Conservation (phyloP, 1,284 basidiomycete genomes). For the Ustilago hordei region DNA sequence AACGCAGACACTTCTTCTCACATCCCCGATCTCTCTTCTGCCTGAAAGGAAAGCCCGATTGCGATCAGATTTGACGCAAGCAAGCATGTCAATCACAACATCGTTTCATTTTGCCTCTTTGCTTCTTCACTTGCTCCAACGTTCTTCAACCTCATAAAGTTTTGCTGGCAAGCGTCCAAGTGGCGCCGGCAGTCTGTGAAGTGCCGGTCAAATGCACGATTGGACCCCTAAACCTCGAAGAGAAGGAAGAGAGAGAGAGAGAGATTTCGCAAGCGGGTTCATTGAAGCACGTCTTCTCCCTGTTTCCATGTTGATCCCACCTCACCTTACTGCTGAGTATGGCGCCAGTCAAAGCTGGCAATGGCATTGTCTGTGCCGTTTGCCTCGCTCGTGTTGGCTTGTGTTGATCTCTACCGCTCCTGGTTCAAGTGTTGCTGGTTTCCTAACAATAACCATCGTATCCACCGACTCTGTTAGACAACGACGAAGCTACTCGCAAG, state of each 20-base stretch:
- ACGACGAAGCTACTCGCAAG: not conserved
- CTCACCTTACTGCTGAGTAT: not conserved
- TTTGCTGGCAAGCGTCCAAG: not conserved
- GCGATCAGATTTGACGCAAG: constrained; percentile 19
- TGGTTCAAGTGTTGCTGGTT: not conserved
- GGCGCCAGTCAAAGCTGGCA: too few relatives aligned
- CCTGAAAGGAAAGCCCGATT: not conserved
- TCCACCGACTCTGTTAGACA: not conserved
- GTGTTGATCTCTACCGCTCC: not conserved
- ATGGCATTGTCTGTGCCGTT: not conserved
- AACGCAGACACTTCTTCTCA: not conserved
- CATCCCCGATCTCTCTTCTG: not conserved
- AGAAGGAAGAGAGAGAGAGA: too few relatives aligned
- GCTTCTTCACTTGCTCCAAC: too few relatives aligned
- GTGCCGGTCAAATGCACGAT: not conserved
- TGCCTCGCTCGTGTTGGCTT: too few relatives aligned
- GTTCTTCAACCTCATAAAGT: not conserved
- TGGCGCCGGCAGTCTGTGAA: too few relatives aligned
- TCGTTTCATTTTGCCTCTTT: constrained; percentile 4
- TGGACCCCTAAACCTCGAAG: constrained; percentile 11
- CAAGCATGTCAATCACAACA: constrained; percentile 19
- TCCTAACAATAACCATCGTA: not conserved
- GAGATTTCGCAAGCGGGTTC: constrained; percentile 10
- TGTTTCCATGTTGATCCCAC: not conserved
- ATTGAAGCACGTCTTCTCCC: constrained; percentile 18